A percentile compares a stretch with the other conserved stretches of the same genome.
These are phyloP conservation scores for Globisporangium uncinulatum DNA, from an alignment of 352 stramenopile genomes.

Conservation along the genomic window DNA sequence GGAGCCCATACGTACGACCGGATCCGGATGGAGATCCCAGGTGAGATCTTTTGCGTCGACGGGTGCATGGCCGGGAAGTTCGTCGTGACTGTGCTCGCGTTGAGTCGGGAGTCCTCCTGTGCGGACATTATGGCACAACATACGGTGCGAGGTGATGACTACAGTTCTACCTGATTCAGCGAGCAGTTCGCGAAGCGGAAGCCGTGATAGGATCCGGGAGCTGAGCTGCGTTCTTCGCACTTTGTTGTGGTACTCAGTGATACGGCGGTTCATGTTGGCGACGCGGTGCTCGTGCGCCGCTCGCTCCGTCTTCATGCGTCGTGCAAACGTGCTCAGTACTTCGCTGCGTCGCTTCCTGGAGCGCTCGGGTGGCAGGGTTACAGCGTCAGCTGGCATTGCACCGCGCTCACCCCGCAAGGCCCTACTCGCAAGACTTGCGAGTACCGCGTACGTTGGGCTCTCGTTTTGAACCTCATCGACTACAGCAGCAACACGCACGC, in stretches of 20 bases:
- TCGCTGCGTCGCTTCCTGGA: constrained; percentile 43
- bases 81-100: constrained; percentile 56
- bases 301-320: constrained; percentile 52
- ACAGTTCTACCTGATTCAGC: too few species aligned
- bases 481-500: constrained; percentile 3
- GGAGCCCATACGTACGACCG: constrained; percentile 36
- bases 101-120: constrained; percentile 57
- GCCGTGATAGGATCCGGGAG: neutral
- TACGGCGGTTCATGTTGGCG: constrained; percentile 79
- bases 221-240: constrained; percentile 16
- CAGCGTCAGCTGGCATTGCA: neutral
- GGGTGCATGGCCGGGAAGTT: constrained; percentile 82
- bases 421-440: neutral
- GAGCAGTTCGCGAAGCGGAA: neutral
- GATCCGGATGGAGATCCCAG: constrained; percentile 53
- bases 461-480: constrained; percentile 34
- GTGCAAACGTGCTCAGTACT: constrained; percentile 43
- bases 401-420: neutral
- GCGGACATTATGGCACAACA: too few species aligned
- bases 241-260: constrained; percentile 70
- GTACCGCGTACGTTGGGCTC: constrained; percentile 35
- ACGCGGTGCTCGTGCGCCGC: constrained; percentile 54
- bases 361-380: neutral
- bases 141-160: too few species aligned
- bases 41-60: constrained; percentile 63